These are phyloP conservation scores for Trichoderma afroharzianum DNA, from an alignment of 2,329 filamentous ascomycete genomes.

Conservation along the genomic window DNA sequence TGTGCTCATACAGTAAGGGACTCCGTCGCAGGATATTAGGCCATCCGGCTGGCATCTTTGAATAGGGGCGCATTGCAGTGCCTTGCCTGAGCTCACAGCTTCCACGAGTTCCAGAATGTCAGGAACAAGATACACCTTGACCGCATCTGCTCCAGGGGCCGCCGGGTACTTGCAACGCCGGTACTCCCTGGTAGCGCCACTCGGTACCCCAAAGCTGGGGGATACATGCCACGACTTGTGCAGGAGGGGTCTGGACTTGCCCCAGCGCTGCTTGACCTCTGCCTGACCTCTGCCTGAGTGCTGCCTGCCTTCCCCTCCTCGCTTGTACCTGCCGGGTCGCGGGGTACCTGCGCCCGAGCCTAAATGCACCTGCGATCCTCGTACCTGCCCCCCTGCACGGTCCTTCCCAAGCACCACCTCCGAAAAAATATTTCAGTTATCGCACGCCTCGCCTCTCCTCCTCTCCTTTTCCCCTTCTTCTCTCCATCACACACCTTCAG, in stretches of 20 bases:
- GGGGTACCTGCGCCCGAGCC: neutral
- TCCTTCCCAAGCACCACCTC: constrained; percentile 18
- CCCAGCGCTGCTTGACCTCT: neutral
- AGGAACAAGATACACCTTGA: constrained; percentile 12
- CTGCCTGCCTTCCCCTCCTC: constrained; percentile 13
- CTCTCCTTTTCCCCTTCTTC: constrained; percentile 32
- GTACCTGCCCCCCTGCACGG: constrained; percentile 19
- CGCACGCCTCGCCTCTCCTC: constrained; percentile 26
- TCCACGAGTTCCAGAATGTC: constrained; percentile 13
- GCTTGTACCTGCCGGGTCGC: constrained; percentile 11
- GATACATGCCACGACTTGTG: constrained; percentile 5
- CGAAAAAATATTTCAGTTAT: constrained; percentile 43
- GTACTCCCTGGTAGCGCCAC: neutral
- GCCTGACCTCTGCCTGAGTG: neutral
- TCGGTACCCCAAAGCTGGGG: constrained; percentile 14
- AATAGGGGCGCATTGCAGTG: constrained; percentile 8
- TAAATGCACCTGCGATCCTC: constrained; percentile 11
- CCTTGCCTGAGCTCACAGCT: neutral
- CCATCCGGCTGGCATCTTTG: neutral
- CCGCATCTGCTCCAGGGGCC: constrained; percentile 14
- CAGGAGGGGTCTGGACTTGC: neutral
- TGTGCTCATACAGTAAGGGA: neutral
- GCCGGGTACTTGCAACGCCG: neutral
- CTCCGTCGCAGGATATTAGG: neutral
- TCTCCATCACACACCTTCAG: constrained; percentile 43